Percentiles rank a stretch among this genome's conserved stretches.
Conservation (phyloP, 2,329 filamentous ascomycete species). For the Epichloe gansuensis region DNA sequence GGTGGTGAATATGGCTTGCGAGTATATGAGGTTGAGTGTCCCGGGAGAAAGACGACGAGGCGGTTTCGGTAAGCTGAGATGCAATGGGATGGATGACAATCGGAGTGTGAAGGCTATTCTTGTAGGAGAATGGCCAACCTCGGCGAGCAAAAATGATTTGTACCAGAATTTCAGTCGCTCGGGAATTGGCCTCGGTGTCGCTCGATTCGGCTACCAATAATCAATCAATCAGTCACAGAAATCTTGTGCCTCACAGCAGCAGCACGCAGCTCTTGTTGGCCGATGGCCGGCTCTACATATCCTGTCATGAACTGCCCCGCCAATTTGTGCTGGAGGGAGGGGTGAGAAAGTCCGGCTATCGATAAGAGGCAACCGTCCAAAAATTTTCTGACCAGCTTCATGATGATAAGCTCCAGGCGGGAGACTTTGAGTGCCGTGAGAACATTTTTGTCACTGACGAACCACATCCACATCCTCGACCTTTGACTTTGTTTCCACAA, state of each 20-base stretch:
- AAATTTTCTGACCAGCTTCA: conserved; percentile 2
- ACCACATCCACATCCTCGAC: not conserved
- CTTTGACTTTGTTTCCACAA: not conserved
- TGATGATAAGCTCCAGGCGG: not conserved
- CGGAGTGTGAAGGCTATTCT: not conserved
- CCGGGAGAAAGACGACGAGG: not conserved
- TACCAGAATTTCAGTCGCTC: not conserved
- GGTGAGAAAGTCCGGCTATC: not conserved
- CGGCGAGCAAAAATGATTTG: not conserved
- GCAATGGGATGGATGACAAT: not conserved
- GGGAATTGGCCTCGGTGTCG: not conserved
- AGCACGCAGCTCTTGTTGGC: not conserved
- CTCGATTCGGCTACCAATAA: not conserved
- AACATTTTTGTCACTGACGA: not conserved
- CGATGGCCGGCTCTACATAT: not conserved
- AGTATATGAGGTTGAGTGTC: not conserved
- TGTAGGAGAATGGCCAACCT: not conserved
- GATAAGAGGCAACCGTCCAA: conserved; percentile 4
- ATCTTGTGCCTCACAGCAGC: too few species aligned
- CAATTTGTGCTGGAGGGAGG: not conserved
- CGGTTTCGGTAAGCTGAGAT: not conserved
- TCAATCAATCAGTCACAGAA: too few species aligned
- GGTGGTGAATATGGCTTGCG: not conserved
- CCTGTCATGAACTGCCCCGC: not conserved
- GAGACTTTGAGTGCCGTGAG: not conserved